A percentile compares a stretch with the other conserved stretches of the same genome.
Evolutionary conservation across 2,329 filamentous ascomycete species (phyloP).

Genomic region (Coleophoma eucalyptorum): DNA sequence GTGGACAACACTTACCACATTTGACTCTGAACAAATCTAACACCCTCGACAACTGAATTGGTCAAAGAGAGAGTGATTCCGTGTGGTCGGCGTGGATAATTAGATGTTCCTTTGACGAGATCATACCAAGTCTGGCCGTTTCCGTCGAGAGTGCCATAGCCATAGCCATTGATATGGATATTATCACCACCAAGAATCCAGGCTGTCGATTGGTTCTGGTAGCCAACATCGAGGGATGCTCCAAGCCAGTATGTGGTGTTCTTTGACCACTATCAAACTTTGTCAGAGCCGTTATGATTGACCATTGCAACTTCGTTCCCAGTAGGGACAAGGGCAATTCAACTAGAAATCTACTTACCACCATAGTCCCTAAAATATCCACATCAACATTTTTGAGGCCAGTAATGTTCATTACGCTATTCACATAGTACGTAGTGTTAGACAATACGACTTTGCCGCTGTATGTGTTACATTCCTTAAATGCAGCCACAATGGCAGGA

Average conservation of each 20-base stretch:
- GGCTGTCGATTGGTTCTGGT: constrained; percentile 49
- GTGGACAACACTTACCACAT: too few species aligned
- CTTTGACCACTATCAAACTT: too few species aligned
- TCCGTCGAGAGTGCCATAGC: constrained; percentile 48
- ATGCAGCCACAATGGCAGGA: constrained; percentile 34
- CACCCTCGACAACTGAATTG: constrained; percentile 42
- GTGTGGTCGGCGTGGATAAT: constrained; percentile 45
- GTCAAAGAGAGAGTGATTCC: constrained; percentile 46
- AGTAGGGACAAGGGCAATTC: too few species aligned
- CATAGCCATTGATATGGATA: constrained; percentile 42
- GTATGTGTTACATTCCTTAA: constrained; percentile 31
- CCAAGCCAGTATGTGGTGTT: constrained; percentile 47
- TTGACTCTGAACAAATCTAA: constrained; percentile 52
- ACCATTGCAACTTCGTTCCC: too few species aligned
- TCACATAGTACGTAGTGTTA: constrained; percentile 36
- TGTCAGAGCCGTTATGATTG: too few species aligned
- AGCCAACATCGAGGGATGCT: constrained; percentile 43
- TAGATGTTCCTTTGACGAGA: constrained; percentile 38
- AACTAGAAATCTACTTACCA: too few species aligned
- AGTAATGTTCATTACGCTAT: constrained; percentile 36
- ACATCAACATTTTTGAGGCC: constrained; percentile 35
- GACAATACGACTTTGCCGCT: constrained; percentile 34
- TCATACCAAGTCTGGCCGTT: constrained; percentile 60
- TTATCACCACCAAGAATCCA: constrained; percentile 49
- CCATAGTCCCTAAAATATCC: constrained; percentile 17